Percentiles rank a stretch among this genome's conserved stretches.
Conservation (phyloP, 208 protist genomes). For the Trichomonas vaginalis region DNA sequence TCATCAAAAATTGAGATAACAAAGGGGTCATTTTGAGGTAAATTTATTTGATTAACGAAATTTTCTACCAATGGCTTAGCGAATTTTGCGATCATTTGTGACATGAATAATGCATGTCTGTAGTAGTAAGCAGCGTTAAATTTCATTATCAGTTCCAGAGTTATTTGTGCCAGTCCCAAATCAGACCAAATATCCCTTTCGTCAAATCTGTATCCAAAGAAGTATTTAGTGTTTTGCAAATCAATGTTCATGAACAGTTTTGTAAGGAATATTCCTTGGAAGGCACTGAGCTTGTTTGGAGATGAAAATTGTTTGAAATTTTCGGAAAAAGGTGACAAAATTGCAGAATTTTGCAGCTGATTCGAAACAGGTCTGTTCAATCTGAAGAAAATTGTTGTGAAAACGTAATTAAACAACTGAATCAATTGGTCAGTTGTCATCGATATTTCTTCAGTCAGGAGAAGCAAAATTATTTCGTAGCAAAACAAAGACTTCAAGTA, state of each 20-base stretch:
- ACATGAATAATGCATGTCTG: neutral
- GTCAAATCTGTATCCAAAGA: neutral
- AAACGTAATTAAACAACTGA: neutral
- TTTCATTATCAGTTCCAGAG: neutral
- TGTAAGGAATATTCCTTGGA: neutral
- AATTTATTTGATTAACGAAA: neutral
- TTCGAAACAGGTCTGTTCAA: neutral
- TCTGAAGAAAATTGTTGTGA: neutral
- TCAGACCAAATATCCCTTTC: neutral
- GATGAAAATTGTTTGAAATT: neutral
- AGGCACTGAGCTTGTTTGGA: neutral
- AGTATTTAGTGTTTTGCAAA: neutral
- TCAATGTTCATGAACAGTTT: neutral
- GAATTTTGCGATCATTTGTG: neutral
- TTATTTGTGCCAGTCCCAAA: neutral
- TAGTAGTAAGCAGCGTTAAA: neutral
- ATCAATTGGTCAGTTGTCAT: neutral
- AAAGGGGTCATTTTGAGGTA: neutral
- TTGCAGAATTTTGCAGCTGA: neutral
- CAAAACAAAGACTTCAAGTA: neutral
- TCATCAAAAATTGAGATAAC: neutral
- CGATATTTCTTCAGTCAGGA: neutral
- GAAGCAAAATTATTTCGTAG: neutral
- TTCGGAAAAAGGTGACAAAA: neutral
- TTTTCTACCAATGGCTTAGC: neutral